Base-by-base conservation (phyloP, 768 basidiomycete species). In the Boletus eberwhitei region DNA sequence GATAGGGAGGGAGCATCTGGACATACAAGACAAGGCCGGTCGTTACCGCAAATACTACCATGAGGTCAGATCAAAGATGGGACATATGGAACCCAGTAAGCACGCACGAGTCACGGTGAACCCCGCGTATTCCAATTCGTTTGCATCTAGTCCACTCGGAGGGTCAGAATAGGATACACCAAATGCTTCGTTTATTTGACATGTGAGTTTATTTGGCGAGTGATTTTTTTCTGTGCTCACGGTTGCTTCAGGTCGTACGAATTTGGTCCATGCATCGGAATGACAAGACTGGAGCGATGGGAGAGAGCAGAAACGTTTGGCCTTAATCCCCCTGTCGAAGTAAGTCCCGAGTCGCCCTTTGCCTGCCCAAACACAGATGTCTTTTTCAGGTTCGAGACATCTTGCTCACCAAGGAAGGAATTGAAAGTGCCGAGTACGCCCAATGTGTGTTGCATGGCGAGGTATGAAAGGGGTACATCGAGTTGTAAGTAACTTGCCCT, bases 231-330 rank as follows among this genome's bases (percentile, higher is more conserved):
- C 34, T 19, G 41, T 50, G 21, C 43, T 59, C 44, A 65, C 53
- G 13, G 12, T 49, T n/a, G 21, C 14, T 24, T 9, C 45, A 90
- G 88, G 66, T 81, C 85, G 2, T 87, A 86, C 53, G 83, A 90
- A 59, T 94, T 85, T 64, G 92, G 91, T 0, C 91, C 90, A 3
- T 90, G 86, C 59, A 73, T 86, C 21, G 88, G 90, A 0, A 79
- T 91, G 50, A 81, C 84, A n/a, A 83, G 94, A 29, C 72, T 96
- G 14, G 84, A 94, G 57, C 78, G 95, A 37, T 98, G 93, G 92
- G 82, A 94, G 64, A 79, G 94, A 46, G 95, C 95, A 0, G 69
- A 85, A 26, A 77, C 29, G 29, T 29, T 29, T 3, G 29, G 29
- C 29, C 29, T 29, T 9, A 29, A 29, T 9, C 29, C 29, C 8